A percentile compares a stretch with the other conserved stretches of the same genome.
Conservation (phyloP, 768 basidiomycete genomes). For the Dendrothele bispora region DNA sequence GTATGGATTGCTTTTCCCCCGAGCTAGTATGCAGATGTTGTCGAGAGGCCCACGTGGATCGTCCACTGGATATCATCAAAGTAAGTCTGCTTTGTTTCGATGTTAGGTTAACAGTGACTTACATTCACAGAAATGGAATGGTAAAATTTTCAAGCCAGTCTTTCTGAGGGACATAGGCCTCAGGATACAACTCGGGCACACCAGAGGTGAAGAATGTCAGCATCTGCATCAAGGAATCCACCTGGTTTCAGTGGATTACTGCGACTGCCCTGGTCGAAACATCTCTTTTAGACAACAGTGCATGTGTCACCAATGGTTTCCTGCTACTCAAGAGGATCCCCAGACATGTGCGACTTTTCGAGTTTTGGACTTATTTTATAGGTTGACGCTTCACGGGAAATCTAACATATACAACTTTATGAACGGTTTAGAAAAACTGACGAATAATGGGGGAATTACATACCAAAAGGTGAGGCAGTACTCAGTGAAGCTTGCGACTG, state of each 20-base stretch:
- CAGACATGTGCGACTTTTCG: conserved; percentile 24
- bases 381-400: conserved; percentile 28
- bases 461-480: conserved; percentile 1
- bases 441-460: conserved; percentile 22
- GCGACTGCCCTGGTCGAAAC: conserved; percentile 16
- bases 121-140: conserved; percentile 20
- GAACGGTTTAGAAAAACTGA: conserved; percentile 16
- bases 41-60: too few relatives aligned
- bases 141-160: conserved; percentile 4
- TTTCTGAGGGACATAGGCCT: conserved; percentile 17
- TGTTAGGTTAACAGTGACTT: too few relatives aligned
- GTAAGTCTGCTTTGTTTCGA: too few relatives aligned
- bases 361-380: conserved; percentile 23
- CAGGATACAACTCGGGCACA: conserved; percentile 24
- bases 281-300: conserved; percentile 2
- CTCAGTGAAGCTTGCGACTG: background rate
- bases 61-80: too few relatives aligned
- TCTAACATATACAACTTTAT: conserved; percentile 28
- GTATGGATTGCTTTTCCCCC: too few relatives aligned
- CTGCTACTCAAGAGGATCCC: conserved; percentile 28
- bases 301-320: conserved; percentile 18
- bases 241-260: conserved; percentile 18
- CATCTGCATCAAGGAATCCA: conserved; percentile 13
- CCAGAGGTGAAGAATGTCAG: conserved; percentile 9
- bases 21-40: too few relatives aligned